Base-by-base conservation (phyloP, 228 moss, liverwort and hornwort genomes). In the Sphagnum magellanicum region DNA sequence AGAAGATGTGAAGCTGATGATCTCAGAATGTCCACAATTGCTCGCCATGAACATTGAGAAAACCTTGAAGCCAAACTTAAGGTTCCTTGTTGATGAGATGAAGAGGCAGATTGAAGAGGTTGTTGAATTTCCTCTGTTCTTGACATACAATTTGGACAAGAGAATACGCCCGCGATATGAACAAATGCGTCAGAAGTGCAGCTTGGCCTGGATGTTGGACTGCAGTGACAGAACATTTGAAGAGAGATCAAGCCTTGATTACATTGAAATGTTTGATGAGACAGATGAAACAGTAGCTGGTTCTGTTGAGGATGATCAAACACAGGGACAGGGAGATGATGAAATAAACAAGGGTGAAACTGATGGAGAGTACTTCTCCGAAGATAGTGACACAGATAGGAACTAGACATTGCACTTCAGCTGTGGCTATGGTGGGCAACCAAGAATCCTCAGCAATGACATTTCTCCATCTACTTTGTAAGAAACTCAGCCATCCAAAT, bases 191-290 rank as follows among this genome's bases (percentile, higher is more conserved):
- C 84, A 81, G 67, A 71, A 76, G 12, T 93, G 71, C 63, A 81
- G 90, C 65, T 74, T 98, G 72, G 59, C 81, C 14, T 94, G 94
- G 94, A 90, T 98, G 70, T 84, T 94, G 50, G 89, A 90, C 53
- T 98, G 98, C 72, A 81, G 79, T 64, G 81, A 85, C 50, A 63
- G 63, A 0, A 81, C 72, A 58, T 85, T 85, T 59, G 15, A 70
- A 17, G 76, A 77, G 48, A 74, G 77, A 53, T 57, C 81, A 9
- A 52, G 17, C 64, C 60, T 81, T 14, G 84, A 85, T 7, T 76
- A 75, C 17, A 78, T 81, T 12, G 78, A 85, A 47, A 81, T 71
- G 70, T 76, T 78, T 49, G 51, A 13, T 14, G 70, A 73, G 15
- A 71, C 65, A 14, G 78, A 63, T 14, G 76, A 76, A 69, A 6